These are phyloP conservation scores for Boletus semigastroideus DNA, from an alignment of 1,284 basidiomycete species.

Conservation along the genomic window DNA sequence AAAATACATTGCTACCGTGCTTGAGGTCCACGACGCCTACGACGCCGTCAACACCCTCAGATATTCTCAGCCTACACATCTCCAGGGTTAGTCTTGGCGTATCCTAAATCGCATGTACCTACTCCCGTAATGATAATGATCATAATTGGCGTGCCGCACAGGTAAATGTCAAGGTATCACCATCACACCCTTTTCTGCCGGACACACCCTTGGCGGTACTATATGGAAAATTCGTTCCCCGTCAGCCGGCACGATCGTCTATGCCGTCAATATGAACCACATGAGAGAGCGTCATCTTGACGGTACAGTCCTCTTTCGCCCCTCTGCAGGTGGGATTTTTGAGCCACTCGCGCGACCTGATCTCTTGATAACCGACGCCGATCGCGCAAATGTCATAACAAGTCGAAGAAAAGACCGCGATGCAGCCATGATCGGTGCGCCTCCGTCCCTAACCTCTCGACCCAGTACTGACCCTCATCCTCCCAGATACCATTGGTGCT, in stretches of 20 bases:
- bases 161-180: constrained; percentile 91
- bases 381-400: constrained; percentile 78
- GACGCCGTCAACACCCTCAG: constrained; percentile 89
- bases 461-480: constrained; percentile 6
- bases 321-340: constrained; percentile 73
- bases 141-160: constrained; percentile 30
- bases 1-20: constrained; percentile 73
- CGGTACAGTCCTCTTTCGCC: constrained; percentile 83
- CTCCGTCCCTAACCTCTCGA: not conserved
- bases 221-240: constrained; percentile 99
- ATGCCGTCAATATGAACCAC: constrained; percentile 97
- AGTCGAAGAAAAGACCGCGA: constrained; percentile 92
- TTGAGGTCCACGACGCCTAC: constrained; percentile 94
- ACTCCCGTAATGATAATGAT: constrained; percentile 1
- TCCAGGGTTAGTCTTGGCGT: constrained; percentile 68
- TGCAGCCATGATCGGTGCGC: constrained; percentile 79
- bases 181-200: constrained; percentile 94
- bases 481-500: constrained; percentile 65
- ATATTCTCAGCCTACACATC: constrained; percentile 94
- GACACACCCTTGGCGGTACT: constrained; percentile 94
- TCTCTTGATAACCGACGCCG: constrained; percentile 91
- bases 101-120: constrained; percentile 4
- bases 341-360: constrained; percentile 89
- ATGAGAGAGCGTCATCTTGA: constrained; percentile 96
- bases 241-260: constrained; percentile 92